A percentile compares a stretch with the other conserved stretches of the same genome.
These are phyloP conservation scores for Paradendryphiella salina DNA, from an alignment of 2,329 filamentous ascomycete genomes.

Conservation along the genomic window DNA sequence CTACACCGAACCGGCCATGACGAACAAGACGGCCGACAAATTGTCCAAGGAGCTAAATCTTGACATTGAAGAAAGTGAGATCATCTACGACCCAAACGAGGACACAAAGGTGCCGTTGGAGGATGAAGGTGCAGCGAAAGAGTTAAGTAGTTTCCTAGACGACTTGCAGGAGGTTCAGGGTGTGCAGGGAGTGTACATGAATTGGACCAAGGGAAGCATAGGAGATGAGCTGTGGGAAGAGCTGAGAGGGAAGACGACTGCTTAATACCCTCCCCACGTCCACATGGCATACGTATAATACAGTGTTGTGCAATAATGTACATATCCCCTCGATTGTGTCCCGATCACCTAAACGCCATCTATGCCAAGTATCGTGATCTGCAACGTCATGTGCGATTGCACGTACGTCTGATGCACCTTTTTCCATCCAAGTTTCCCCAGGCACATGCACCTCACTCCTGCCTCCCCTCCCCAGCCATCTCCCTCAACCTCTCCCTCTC, in stretches of 20 bases:
- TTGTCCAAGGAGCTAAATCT: constrained; percentile 67
- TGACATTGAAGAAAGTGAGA: constrained; percentile 73
- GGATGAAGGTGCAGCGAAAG: constrained; percentile 58
- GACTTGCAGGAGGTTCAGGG: constrained; percentile 70
- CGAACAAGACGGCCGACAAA: constrained; percentile 64
- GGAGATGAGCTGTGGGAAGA: constrained; percentile 47
- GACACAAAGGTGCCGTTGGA: constrained; percentile 72
- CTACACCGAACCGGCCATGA: constrained; percentile 68
- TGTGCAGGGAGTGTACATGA: constrained; percentile 79
- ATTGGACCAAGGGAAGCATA: constrained; percentile 54
- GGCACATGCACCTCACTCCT: constrained; percentile 1
- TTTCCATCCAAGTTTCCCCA: neutral
- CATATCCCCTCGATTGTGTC: constrained; percentile 30
- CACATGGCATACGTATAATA: neutral
- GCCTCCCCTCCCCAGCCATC: constrained; percentile 22
- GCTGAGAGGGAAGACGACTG: constrained; percentile 42
- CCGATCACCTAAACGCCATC: constrained; percentile 21
- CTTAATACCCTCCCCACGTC: constrained; percentile 25
- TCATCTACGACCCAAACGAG: constrained; percentile 81
- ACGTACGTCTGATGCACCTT: neutral
- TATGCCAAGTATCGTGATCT: constrained; percentile 13
- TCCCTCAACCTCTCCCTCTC: constrained; percentile 42
- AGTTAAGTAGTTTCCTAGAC: constrained; percentile 63
- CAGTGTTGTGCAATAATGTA: constrained; percentile 28
- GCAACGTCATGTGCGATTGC: neutral